Evolutionary conservation across 2,329 filamentous ascomycete species (phyloP).

Genomic region (Aspergillus japonicus): DNA sequence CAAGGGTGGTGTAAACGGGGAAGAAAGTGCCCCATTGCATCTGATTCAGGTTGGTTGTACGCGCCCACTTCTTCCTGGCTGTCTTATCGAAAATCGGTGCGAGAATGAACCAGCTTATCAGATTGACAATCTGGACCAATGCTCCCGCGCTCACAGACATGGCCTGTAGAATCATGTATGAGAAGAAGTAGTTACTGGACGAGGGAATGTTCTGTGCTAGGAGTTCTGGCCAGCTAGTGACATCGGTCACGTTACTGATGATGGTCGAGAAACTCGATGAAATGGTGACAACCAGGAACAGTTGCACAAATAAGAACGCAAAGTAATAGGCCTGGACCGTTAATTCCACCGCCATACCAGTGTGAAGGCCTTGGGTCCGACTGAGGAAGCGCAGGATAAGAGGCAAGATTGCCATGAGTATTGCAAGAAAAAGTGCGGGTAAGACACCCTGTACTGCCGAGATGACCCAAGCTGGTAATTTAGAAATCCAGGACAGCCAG

Average conservation of each 20-base stretch:
- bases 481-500: constrained; percentile 70
- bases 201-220: constrained; percentile 79
- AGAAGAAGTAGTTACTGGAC: constrained; percentile 96
- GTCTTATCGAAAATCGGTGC: constrained; percentile 82
- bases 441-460: constrained; percentile 80
- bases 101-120: constrained; percentile 78
- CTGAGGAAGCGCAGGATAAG: constrained; percentile 74
- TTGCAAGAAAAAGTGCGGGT: constrained; percentile 71
- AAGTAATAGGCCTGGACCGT: constrained; percentile 95
- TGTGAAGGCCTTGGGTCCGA: constrained; percentile 74
- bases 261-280: constrained; percentile 70
- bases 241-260: constrained; percentile 62
- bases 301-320: constrained; percentile 86
- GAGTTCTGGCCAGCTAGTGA: constrained; percentile 68
- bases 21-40: constrained; percentile 94
- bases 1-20: constrained; percentile 94
- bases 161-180: constrained; percentile 94
- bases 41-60: constrained; percentile 73
- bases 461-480: constrained; percentile 60
- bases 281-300: constrained; percentile 90
- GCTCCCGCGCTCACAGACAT: constrained; percentile 88
- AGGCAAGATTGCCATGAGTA: constrained; percentile 79
- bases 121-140: constrained; percentile 75
- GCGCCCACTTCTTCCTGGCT: constrained; percentile 74
- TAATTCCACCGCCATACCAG: constrained; percentile 72